Evolutionary conservation across 2,329 filamentous ascomycete genomes (phyloP), one percentile per base, ranked within the genome.

Genomic region (Huntiella decipiens): DNA sequence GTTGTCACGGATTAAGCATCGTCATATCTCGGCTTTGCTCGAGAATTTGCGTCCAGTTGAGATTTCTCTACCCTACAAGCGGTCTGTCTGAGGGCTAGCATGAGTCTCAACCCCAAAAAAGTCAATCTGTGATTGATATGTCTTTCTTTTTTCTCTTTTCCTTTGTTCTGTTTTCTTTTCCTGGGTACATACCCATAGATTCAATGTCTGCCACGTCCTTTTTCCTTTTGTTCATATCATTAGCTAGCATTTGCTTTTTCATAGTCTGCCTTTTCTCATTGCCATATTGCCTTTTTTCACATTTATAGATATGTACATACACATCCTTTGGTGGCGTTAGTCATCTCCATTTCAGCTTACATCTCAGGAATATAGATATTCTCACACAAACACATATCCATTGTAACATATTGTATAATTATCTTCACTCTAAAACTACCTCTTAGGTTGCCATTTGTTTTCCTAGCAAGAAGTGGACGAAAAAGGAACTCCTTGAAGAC

Each of bases 11-110:
- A 38, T 59, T n/a, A 67, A 68, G 37, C 67, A 78, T 8, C 66
- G 65, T 53, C 67, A 68, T 55, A 56, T 86, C 53, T 65, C 60
- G n/a, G 57, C 61, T 35, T 60, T 74, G 59, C 64, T 66, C 54
- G 60, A 59, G 54, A 59, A 70, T 40, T 68, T 76, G 66, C 56
- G 52, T 52, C 61, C 66, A 13, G 70, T 76, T 8, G 64, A 65
- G 51, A 67, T 75, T 34, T 60, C 56, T 46, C 51, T 74, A 53
- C 71, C 71, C 10, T 74, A 70, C 70, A 59, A 56, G 22, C 22
- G 22, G 22, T 28, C 22, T 7, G 31, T 28, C 17, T 19, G 17
- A 19, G 17, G 17, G 17, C 17, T 5, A 19, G 17, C 4, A 19
- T 19, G 4, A 19, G 4, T 19, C 17, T 5, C 17, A 19, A 19